Evolutionary conservation across 169 alveolate species (phyloP), one percentile per base, ranked within the genome.

Genomic region (Eimeria praecox): DNA sequence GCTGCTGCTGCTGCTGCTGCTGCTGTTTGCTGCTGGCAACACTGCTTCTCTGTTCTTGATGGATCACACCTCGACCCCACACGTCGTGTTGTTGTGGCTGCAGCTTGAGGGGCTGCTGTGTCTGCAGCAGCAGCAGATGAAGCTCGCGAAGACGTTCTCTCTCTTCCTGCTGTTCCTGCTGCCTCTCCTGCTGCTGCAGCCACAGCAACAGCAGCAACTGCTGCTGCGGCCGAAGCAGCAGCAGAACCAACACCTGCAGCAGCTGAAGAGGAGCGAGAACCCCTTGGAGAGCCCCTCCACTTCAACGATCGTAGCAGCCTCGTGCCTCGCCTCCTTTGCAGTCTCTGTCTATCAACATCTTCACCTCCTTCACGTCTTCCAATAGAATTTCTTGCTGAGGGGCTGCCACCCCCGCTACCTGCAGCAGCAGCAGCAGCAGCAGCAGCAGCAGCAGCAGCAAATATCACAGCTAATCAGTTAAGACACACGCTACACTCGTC

Each of bases 281-380:
- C 91, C 38, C 49, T 77, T 18, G n/a, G 52, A 35, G 12, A n/a
- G 16, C 91, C 91, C 20, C 91, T n/a, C 91, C 91, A 83, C 91
- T 83, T 83, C 4, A 83, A 24, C 38, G 91, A 40, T 24, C 91
- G 91, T 54, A 83, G 75, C 71, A 83, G 75, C 33, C 91, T 73
- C 38, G 91, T 64, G 0, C 77, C 91, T 83, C 91, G 52, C 30
- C 91, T 42, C 91, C 91, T 20, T 35, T 9, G 73, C 71, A 49
- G 77, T 12, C 91, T 12, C 75, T n/a, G 69, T 44, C 64, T 40
- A 9, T 64, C 62, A 22, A 20, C 44, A 38, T 30, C 93, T 33
- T 27, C 59, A 33, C 80, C n/a, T 30, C 54, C 92, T 30, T 77
- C 46, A 4, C 30, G 69, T 4, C 46, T 52, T 20, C n/a, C 69